These are phyloP conservation scores for Lactifluus hygrophoroides DNA, from an alignment of 768 basidiomycete species.

Conservation along the genomic window DNA sequence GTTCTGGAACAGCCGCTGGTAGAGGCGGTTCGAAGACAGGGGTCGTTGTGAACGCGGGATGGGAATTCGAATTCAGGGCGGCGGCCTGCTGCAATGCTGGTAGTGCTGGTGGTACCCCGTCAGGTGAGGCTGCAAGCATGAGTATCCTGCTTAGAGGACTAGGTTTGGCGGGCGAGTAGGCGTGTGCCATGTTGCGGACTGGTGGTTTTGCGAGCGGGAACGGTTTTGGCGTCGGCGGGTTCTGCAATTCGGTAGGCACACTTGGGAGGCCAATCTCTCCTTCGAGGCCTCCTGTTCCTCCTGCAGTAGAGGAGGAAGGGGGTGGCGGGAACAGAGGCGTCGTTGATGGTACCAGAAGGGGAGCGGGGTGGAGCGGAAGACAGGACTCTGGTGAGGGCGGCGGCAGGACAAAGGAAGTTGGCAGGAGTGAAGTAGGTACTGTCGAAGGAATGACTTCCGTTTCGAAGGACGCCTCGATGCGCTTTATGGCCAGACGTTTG, in stretches of 20 bases:
- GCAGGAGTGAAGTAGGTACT: constrained; percentile 33
- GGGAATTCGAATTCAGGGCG: background rate
- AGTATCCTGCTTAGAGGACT: constrained; percentile 76
- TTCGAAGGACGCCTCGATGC: constrained; percentile 39
- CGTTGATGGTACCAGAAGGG: constrained; percentile 25
- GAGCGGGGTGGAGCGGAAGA: constrained; percentile 41
- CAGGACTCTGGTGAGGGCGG: constrained; percentile 68
- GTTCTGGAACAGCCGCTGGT: background rate
- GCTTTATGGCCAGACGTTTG: constrained; percentile 18
- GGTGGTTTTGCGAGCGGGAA: constrained; percentile 70
- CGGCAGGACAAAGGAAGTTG: constrained; percentile 68
- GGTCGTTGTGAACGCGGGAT: background rate
- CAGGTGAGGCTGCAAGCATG: constrained; percentile 57
- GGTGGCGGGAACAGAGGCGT: constrained; percentile 6
- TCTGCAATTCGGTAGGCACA: constrained; percentile 12
- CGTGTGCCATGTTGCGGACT: constrained; percentile 62
- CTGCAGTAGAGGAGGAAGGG: background rate
- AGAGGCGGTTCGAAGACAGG: constrained; percentile 4
- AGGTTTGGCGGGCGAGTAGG: constrained; percentile 74
- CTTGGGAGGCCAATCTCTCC: background rate
- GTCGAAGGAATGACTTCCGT: constrained; percentile 41
- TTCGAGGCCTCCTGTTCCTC: constrained; percentile 13
- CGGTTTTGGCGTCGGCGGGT: constrained; percentile 33
- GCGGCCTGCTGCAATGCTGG: constrained; percentile 6
- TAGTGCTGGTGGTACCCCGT: constrained; percentile 27